A percentile compares a stretch with the other conserved stretches of the same genome.
These are phyloP conservation scores for Phialophora macrospora DNA, from an alignment of 2,329 filamentous ascomycete genomes.

Conservation along the genomic window DNA sequence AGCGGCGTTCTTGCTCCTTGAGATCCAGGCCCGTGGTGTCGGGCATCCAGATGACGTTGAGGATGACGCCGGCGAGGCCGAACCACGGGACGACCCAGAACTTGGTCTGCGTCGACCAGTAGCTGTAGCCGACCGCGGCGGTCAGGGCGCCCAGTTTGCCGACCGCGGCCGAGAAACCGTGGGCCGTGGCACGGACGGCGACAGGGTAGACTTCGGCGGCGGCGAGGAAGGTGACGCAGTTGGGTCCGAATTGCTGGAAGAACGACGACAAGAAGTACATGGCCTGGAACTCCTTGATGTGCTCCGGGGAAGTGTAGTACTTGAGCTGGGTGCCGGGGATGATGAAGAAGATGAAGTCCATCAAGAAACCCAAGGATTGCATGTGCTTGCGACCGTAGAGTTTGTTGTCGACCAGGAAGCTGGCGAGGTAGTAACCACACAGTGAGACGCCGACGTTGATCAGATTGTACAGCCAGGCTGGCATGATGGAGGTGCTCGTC, in stretches of 20 bases:
- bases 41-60: constrained; percentile 87
- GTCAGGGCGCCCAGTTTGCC: constrained; percentile 88
- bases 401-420: constrained; percentile 89
- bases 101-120: constrained; percentile 70
- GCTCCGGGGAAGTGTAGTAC: constrained; percentile 73
- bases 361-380: constrained; percentile 91
- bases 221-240: constrained; percentile 93
- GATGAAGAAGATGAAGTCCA: constrained; percentile 92
- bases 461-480: constrained; percentile 88
- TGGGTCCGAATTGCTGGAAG: constrained; percentile 99
- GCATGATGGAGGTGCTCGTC: constrained; percentile 73
- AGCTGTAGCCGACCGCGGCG: constrained; percentile 90
- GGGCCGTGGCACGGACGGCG: constrained; percentile 86
- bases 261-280: constrained; percentile 97
- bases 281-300: constrained; percentile 89
- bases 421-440: constrained; percentile 86
- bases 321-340: constrained; percentile 86
- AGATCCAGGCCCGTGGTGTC: constrained; percentile 89
- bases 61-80: constrained; percentile 80
- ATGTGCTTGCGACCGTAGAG: constrained; percentile 95
- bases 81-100: constrained; percentile 87
- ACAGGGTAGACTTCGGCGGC: constrained; percentile 97
- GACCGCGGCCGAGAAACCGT: constrained; percentile 89
- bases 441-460: constrained; percentile 88
- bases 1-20: constrained; percentile 95